Conservation (phyloP, 768 basidiomycete genomes). For the Hygrophoropsis aurantiaca region DNA sequence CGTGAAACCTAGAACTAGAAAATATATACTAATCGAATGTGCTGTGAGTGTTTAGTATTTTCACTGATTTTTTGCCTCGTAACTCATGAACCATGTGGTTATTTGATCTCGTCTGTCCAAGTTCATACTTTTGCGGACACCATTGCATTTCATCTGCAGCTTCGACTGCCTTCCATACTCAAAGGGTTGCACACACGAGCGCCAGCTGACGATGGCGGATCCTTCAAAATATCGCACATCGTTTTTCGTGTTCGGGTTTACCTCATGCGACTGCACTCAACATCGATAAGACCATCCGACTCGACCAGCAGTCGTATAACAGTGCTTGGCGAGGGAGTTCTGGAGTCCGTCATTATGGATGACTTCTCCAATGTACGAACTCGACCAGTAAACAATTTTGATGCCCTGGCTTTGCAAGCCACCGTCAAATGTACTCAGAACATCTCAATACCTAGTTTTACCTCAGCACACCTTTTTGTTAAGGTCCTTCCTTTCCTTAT, state of each 20-base stretch:
- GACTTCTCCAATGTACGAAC: too few species aligned
- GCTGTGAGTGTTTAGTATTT: background rate
- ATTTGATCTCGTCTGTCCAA: background rate
- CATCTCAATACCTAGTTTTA: conserved; percentile 49
- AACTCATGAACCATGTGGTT: background rate
- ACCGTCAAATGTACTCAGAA: conserved; percentile 42
- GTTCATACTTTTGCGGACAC: background rate
- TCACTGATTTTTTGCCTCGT: background rate
- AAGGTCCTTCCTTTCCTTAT: conserved; percentile 36
- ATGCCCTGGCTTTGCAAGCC: conserved; percentile 59
- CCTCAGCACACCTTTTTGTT: conserved; percentile 44
- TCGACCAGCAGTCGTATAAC: too few species aligned
- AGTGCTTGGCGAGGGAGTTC: too few species aligned
- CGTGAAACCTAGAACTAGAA: background rate
- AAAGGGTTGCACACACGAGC: background rate
- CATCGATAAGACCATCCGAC: too few species aligned
- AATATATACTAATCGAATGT: background rate
- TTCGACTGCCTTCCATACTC: background rate
- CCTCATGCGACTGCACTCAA: too few species aligned
- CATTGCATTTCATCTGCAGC: background rate
- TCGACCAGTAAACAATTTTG: too few species aligned
- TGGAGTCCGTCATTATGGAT: too few species aligned
- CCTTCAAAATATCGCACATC: too few species aligned
- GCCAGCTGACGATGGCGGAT: too few species aligned
- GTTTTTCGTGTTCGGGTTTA: too few species aligned